Base-by-base conservation (phyloP, 305 asterid species). In the Ajuga reptans region DNA sequence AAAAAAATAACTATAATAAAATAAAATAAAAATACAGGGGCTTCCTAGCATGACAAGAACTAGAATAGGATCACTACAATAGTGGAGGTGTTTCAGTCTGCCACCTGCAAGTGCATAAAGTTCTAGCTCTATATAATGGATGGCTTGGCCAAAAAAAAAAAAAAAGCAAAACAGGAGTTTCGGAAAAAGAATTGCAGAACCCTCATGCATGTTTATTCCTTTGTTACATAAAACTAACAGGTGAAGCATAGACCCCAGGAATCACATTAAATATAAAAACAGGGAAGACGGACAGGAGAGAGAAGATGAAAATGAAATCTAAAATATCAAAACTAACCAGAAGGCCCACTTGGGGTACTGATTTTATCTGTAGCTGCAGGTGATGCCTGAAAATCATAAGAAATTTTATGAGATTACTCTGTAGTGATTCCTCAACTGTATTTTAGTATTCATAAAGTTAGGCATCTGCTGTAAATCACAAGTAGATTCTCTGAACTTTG, bases 261-360 rank as follows among this genome's bases (percentile, higher is more conserved):
- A 36, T 27, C 57, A 4, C 8, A 43, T 50, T 24, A 42, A 14
- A 39, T 21, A 54, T 29, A 52, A 29, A 45, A 31, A 34, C 34
- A 45, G 9, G 52, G 17, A 64, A 8, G 52, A 14, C 36, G 15
- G n/a, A n/a, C n/a, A n/a, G n/a, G n/a, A n/a, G n/a, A 24, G 24
- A 0, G 29, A 1, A 50, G 46, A 58, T 52, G 33, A 21, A 21
- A 2, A 2, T 21, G 1, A 21, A 21, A 21, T 21, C 27, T 21
- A 0, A 21, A 73, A 56, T 46, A 36, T 21, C 9, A 15, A 49
- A 71, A 67, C 87, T 81, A 73, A 89, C 98, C 95, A 73, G 95
- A 73, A 79, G 89, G 54, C 66, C 80, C 84, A 64, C 86, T 84
- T 16, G 89, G 83, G 46, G 81, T 46, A 71, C 60, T 75, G 75